A percentile compares a stretch with the other conserved stretches of the same genome.
These are phyloP conservation scores for Grigorovia jiainica DNA, from an alignment of 805 yeast species.

Conservation along the genomic window DNA sequence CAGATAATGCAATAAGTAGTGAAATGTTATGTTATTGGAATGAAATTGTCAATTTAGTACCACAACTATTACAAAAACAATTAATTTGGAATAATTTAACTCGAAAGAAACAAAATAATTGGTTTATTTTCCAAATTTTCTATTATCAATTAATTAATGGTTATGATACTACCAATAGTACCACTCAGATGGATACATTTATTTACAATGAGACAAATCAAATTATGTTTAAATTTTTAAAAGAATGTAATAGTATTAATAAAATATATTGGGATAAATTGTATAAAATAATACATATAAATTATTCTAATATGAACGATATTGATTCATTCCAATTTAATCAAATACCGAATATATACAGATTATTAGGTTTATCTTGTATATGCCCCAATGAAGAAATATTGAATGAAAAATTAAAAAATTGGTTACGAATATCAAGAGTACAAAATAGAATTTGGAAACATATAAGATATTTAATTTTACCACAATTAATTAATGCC, in stretches of 20 bases:
- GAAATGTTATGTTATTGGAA: too few species aligned
- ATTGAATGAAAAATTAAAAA: neutral
- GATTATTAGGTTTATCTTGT: neutral
- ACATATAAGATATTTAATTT: conserved; percentile 1
- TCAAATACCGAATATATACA: neutral
- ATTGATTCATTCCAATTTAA: neutral
- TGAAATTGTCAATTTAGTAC: too few species aligned
- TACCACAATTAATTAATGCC: conserved; percentile 9
- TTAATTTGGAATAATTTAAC: too few species aligned
- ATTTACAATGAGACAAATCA: neutral
- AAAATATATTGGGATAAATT: neutral
- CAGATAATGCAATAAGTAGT: too few species aligned
- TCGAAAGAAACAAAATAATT: too few species aligned
- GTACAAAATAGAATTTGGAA: conserved; percentile 4
- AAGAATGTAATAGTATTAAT: too few species aligned
- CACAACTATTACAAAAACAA: too few species aligned
- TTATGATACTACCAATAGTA: too few species aligned
- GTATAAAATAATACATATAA: neutral
- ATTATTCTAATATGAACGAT: neutral
- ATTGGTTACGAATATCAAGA: neutral
- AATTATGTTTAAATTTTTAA: neutral
- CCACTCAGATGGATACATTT: too few species aligned
- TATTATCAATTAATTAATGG: too few species aligned
- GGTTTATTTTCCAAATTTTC: too few species aligned
- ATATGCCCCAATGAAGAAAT: neutral